Evolutionary conservation across 2,329 filamentous ascomycete species (phyloP).

Genomic region (Fusarium proliferatum): DNA sequence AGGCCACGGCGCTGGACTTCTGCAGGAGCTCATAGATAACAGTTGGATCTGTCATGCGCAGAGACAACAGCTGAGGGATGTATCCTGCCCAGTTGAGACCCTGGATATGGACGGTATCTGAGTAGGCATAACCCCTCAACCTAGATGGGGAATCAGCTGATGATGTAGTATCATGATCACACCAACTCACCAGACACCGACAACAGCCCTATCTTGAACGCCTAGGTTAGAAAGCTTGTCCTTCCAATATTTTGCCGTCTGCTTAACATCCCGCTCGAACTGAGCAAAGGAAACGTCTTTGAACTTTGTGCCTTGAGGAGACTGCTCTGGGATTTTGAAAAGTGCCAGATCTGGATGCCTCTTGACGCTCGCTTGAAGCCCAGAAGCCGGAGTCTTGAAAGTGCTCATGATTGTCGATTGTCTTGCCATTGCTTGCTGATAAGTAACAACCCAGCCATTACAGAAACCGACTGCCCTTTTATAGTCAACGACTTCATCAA

Average conservation of each 20-base stretch:
- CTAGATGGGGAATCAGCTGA: not conserved
- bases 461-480: not conserved
- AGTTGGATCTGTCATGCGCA: constrained; percentile 27
- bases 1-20: constrained; percentile 10
- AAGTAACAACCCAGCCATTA: too few relatives aligned
- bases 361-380: not conserved
- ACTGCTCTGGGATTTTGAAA: constrained; percentile 18
- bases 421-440: not conserved
- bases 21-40: constrained; percentile 32
- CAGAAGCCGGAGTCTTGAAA: constrained; percentile 8
- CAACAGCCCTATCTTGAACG: constrained; percentile 6
- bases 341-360: constrained; percentile 10
- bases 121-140: constrained; percentile 29
- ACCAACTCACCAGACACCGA: constrained; percentile 33
- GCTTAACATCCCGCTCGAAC: constrained; percentile 21
- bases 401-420: not conserved
- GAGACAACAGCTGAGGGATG: constrained; percentile 33
- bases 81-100: constrained; percentile 36
- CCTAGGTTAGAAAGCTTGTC: not conserved
- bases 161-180: rapidly evolving
- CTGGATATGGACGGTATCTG: constrained; percentile 32
- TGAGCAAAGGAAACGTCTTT: constrained; percentile 17
- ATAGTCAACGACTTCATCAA: not conserved
- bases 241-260: constrained; percentile 25
- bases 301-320: not conserved